Base-by-base conservation (phyloP, 805 yeast species). In the Tetrapisispora pingtungensis region DNA sequence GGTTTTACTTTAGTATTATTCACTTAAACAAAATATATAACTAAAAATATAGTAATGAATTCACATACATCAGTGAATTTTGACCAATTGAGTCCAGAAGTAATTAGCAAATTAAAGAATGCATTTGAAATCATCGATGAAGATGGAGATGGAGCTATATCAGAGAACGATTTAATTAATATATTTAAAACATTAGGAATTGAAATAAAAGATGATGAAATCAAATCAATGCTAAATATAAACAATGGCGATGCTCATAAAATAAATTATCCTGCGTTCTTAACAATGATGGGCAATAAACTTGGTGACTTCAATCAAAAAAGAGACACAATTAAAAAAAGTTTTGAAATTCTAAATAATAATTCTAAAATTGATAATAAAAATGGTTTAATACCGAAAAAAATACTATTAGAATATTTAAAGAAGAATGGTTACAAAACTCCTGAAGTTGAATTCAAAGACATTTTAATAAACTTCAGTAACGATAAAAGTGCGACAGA, bases 71-170 rank as follows among this genome's bases (percentile, higher is more conserved):
- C 40, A 8, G 34, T 35, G 4, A 28, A 35, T 35, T 28, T 41
- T 28, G 40, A 35, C 14, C 40, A 67, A 47, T 72, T 86, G 17
- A 71, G 80, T 5, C 73, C 76, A 43, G 78, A 72, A 30, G 86
- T 84, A 55, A 77, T 85, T 22, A 68, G 76, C 14, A 81, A 75
- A 50, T 69, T 84, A 45, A 72, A 84, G 45, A 83, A 84, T 51
- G 79, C 93, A 1, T 89, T 88, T 61, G 78, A 84, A 26, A 61
- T 85, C 52, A 76, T 89, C 7, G 96, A 89, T 57, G 82, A 82
- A 32, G 90, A 89, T 48, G 78, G 81, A 22, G 94, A 88, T 55
- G 86, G 87, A 1, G 57, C 62, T 4, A 77, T 84, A 36, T 66
- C 81, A 1, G 56, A 62, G 27, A 59, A 68, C 1, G 93, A 84